Conservation (phyloP, 805 yeast species). For the Yamadazyma ubonensis region DNA sequence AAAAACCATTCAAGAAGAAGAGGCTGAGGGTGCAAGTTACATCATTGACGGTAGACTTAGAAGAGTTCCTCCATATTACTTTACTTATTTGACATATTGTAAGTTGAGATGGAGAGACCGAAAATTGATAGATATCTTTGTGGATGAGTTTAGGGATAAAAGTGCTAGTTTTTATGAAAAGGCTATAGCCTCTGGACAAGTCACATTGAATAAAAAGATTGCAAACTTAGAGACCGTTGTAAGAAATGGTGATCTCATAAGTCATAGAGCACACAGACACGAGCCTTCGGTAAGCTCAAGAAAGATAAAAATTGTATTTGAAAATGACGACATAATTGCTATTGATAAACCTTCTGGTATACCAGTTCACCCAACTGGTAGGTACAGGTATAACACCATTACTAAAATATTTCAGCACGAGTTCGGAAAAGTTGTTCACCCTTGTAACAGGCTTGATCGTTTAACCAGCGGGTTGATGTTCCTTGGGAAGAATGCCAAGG, state of each 20-base stretch:
- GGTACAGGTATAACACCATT: slow-evolving; percentile 71
- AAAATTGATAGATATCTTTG: slow-evolving; percentile 76
- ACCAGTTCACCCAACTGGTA: slow-evolving; percentile 95
- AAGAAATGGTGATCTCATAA: slow-evolving; percentile 77
- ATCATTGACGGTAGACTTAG: slow-evolving; percentile 60
- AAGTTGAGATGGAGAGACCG: slow-evolving; percentile 89
- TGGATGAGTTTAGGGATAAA: slow-evolving; percentile 80
- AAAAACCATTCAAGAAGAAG: slow-evolving; percentile 52
- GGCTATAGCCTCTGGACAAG: slow-evolving; percentile 58
- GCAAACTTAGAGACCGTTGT: slow-evolving; percentile 67
- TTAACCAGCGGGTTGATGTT: slow-evolving; percentile 93
- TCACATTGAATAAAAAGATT: slow-evolving; percentile 63
- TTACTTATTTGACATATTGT: slow-evolving; percentile 87
- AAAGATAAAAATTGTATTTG: slow-evolving; percentile 63
- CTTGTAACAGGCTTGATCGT: slow-evolving; percentile 84
- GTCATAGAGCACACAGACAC: slow-evolving; percentile 80
- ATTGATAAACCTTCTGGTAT: slow-evolving; percentile 93
- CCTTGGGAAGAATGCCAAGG: slow-evolving; percentile 75
- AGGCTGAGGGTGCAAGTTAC: slow-evolving; percentile 58
- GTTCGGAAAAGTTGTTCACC: slow-evolving; percentile 61
- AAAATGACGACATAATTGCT: slow-evolving; percentile 73
- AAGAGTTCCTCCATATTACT: slow-evolving; percentile 79
- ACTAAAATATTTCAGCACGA: slow-evolving; percentile 78
- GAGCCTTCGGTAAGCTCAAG: slow-evolving; percentile 78
- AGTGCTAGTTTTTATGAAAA: slow-evolving; percentile 62